phyloP scores from a whole-genome alignment of 106 monocot genomes.

The Dendrobium catenatum region DNA sequence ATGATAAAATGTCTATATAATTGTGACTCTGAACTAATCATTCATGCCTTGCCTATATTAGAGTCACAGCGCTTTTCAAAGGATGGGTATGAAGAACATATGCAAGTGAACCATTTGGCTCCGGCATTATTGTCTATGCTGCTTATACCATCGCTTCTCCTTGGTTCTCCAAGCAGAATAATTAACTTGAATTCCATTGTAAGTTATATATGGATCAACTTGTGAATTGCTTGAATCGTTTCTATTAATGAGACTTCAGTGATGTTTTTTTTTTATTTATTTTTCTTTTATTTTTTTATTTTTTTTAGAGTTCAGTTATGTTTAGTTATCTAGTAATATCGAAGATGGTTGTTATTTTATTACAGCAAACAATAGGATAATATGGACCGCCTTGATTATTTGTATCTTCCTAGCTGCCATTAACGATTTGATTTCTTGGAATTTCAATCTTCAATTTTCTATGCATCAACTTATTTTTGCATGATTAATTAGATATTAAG shows the following conservation, averaged over 20 bases:
- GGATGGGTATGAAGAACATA: constrained; percentile 89
- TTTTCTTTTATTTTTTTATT: too few species aligned
- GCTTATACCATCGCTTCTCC: constrained; percentile 83
- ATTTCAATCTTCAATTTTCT: not conserved
- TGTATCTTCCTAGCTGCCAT: not conserved
- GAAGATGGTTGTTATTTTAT: not conserved
- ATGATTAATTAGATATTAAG: not conserved
- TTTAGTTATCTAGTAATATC: not conserved
- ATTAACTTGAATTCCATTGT: constrained; percentile 91
- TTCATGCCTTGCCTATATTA: constrained; percentile 8
- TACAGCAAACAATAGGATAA: not conserved
- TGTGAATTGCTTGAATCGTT: not conserved
- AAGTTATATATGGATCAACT: constrained; percentile 22
- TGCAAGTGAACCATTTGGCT: constrained; percentile 98
- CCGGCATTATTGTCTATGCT: constrained; percentile 82
- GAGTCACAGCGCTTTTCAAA: constrained; percentile 89
- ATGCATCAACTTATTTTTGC: not conserved
- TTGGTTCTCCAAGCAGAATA: constrained; percentile 93
- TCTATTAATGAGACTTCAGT: not conserved
- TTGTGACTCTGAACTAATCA: not conserved
- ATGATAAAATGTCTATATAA: not conserved
- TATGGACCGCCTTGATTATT: not conserved
- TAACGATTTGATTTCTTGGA: not conserved
- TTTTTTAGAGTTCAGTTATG: too few species aligned
- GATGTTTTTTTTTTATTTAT: not conserved